Evolutionary conservation across 495 filamentous ascomycete genomes (phyloP).

Genomic region (Neurospora sp.): DNA sequence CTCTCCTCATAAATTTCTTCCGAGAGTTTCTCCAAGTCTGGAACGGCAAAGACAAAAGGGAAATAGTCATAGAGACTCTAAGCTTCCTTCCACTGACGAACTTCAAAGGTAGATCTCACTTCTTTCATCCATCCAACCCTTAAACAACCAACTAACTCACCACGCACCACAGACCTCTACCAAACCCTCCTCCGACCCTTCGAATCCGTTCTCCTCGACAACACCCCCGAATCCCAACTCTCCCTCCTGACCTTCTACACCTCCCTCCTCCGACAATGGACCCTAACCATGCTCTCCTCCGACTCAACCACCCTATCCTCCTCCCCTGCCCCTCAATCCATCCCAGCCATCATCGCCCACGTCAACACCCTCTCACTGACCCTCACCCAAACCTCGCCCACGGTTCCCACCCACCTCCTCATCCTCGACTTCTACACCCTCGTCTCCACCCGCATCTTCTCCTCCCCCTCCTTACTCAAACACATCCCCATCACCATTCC

Average conservation of each 20-base stretch:
- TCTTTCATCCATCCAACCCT: not conserved
- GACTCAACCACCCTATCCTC: conserved; percentile 8
- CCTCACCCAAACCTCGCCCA: conserved; percentile 40
- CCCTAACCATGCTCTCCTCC: conserved; percentile 29
- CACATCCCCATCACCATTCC: conserved; percentile 57
- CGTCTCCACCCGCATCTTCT: conserved; percentile 41
- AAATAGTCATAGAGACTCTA: conserved; percentile 55
- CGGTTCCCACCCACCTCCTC: conserved; percentile 29
- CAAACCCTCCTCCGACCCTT: conserved; percentile 41
- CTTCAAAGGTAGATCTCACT: conserved; percentile 39
- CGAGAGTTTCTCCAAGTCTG: conserved; percentile 50
- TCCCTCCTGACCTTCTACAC: conserved; percentile 62
- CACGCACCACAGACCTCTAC: conserved; percentile 46
- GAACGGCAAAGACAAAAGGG: conserved; percentile 52
- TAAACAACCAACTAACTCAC: not conserved
- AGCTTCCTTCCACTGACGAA: conserved; percentile 50
- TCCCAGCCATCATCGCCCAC: conserved; percentile 43
- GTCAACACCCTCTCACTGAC: conserved; percentile 54
- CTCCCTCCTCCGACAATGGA: conserved; percentile 60
- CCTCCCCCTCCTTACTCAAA: conserved; percentile 36
- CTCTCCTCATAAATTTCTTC: conserved; percentile 53
- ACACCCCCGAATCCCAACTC: conserved; percentile 37
- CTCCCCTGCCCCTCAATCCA: conserved; percentile 14
- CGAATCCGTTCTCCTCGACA: conserved; percentile 48
- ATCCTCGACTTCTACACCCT: conserved; percentile 64